phyloP scores from a whole-genome alignment of 1,139 yeast species.

The Diutina ranongensis region DNA sequence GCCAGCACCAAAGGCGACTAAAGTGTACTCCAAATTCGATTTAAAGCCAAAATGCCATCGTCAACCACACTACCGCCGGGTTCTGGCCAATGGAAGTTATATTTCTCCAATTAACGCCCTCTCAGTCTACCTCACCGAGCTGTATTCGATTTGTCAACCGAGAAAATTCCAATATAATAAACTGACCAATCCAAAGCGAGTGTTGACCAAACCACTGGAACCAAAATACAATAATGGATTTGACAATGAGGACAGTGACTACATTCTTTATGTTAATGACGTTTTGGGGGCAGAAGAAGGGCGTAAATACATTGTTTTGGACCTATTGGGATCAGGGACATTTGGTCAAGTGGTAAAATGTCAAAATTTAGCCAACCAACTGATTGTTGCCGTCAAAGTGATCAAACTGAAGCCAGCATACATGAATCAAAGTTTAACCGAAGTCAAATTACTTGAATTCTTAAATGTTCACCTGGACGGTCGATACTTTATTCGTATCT shows the following conservation, averaged over 20 bases:
- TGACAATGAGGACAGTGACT: constrained; percentile 86
- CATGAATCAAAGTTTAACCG: constrained; percentile 84
- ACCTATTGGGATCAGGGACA: constrained; percentile 90
- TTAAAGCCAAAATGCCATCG: constrained; percentile 51
- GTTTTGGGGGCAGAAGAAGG: constrained; percentile 84
- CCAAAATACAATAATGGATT: constrained; percentile 71
- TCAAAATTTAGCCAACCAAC: constrained; percentile 80
- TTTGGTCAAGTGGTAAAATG: constrained; percentile 98
- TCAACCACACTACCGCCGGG: constrained; percentile 71
- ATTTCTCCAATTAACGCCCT: constrained; percentile 82
- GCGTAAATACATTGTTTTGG: constrained; percentile 77
- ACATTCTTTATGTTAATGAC: constrained; percentile 88
- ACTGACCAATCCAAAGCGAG: constrained; percentile 82
- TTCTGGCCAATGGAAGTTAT: constrained; percentile 65
- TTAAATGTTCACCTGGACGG: constrained; percentile 65
- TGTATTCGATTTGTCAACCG: constrained; percentile 82
- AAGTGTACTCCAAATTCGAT: constrained; percentile 36
- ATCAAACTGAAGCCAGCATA: constrained; percentile 89
- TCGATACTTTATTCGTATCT: constrained; percentile 63
- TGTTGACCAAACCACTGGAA: constrained; percentile 85
- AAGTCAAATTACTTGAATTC: constrained; percentile 75
- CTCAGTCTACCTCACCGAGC: constrained; percentile 65
- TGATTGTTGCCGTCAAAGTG: constrained; percentile 88
- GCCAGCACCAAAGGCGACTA: constrained; percentile 28
- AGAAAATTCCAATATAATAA: constrained; percentile 70